Base-by-base conservation (phyloP, 2,329 filamentous ascomycete species). In the Diaporthe vaccinii region DNA sequence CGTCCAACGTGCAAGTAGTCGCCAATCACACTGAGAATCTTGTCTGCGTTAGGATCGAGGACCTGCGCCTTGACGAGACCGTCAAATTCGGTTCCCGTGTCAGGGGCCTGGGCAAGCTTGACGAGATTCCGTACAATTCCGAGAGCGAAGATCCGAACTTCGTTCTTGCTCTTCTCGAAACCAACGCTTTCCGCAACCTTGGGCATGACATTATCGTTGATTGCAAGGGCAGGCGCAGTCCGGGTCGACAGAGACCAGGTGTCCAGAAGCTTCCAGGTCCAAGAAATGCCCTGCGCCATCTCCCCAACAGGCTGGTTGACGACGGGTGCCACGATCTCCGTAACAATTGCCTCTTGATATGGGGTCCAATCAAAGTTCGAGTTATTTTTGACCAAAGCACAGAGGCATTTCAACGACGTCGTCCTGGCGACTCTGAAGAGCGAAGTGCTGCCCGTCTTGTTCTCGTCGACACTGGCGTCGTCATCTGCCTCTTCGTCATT, bases 271-370 rank as follows among this genome's bases (percentile, higher is more conserved):
- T 93, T 92, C 76, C 98, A 89, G 55, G 95, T 90, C 22, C 93
- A 94, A 3, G 97, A 98, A 10, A 98, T 88, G 20, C 95, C 95
- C 81, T 99, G 96, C 0, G 95, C 94, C 58, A 95, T 98, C 85
- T 99, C 97, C 7, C 90, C 87, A 0, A 95, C 91, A 72, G 99
- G 90, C 74, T 94, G 94, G 3, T 93, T 90, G 25, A 98, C 86
- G 78, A 95, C 90, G 25, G 95, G 95, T 70, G 91, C 91, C 61
- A 99, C 88, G 36, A 97, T 86, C 80, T 98, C 93, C 39, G 90
- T 86, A 72, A 97, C 91, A 70, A 98, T 92, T 0, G 90, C 84
- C 12, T 90, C 87, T 51, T 94, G 89, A 82, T 96, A 98, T 1
- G 88, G 86, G 2, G 87, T 87, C 94, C 96, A 97, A 69, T 94